phyloP scores from a whole-genome alignment of 192 early-diverging fungal genomes.

The Coemansia reversa region DNA sequence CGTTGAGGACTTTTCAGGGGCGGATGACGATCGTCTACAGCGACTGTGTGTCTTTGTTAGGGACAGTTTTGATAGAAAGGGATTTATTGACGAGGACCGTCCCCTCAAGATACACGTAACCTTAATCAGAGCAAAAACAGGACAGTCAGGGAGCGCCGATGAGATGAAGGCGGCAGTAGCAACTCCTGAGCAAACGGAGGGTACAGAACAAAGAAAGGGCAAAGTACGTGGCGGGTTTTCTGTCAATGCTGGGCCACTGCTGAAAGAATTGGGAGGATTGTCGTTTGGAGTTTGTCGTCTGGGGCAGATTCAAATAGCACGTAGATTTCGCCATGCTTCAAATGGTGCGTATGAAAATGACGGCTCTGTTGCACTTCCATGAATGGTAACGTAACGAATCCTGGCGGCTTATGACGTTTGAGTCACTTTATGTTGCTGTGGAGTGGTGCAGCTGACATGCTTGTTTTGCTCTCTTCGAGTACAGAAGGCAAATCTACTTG shows the following conservation, averaged over 20 bases:
- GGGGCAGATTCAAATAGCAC: slow-evolving; percentile 44
- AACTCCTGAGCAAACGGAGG: neutral
- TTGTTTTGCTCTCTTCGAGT: no score
- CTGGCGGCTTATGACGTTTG: no score
- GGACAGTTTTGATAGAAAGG: slow-evolving; percentile 21
- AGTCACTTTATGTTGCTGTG: no score
- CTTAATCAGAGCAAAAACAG: slow-evolving; percentile 18
- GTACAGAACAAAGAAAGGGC: neutral
- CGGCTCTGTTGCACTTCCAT: slow-evolving; percentile 19
- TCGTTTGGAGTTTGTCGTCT: slow-evolving; percentile 37
- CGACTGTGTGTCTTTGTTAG: slow-evolving; percentile 28
- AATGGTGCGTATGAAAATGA: slow-evolving; percentile 41
- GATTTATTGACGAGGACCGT: slow-evolving; percentile 45
- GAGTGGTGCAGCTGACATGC: no score
- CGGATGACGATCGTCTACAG: slow-evolving; percentile 7
- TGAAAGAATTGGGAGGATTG: slow-evolving; percentile 22
- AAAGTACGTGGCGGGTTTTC: neutral
- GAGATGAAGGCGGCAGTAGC: neutral
- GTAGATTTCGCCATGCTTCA: slow-evolving; percentile 24
- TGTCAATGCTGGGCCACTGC: slow-evolving; percentile 27
- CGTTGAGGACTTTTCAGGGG: slow-evolving; percentile 22
- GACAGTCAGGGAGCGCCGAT: neutral
- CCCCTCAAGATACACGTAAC: slow-evolving; percentile 37
- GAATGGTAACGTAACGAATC: neutral
- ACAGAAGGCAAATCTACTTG: no score